Conservation (phyloP, 106 monocot species). For the Apostasia ramifera region DNA sequence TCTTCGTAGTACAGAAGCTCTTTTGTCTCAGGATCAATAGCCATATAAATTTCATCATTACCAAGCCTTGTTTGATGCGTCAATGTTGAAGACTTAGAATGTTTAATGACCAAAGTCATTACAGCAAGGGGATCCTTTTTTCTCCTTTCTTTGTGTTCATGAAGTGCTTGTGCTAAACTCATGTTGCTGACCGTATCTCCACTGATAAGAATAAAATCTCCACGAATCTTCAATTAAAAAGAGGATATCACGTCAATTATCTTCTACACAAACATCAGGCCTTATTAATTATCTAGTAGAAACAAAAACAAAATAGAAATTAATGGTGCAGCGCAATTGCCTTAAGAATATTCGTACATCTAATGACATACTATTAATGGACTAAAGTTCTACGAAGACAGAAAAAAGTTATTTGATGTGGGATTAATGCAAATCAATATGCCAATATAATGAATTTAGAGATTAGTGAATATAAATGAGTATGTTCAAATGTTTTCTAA, state of each 20-base stretch:
- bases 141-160: conserved; percentile 89
- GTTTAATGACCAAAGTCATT: conserved; percentile 96
- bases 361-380: no score
- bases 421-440: no score
- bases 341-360: no score
- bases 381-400: no score
- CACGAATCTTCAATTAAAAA: conserved; percentile 61
- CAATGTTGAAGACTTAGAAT: conserved; percentile 55
- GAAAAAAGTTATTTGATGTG: no score
- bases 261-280: background rate
- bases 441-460: no score
- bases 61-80: conserved; percentile 87
- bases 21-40: conserved; percentile 86
- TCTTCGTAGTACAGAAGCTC: conserved; percentile 91
- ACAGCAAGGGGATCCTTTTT: conserved; percentile 91
- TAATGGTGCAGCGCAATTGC: no score
- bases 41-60: conserved; percentile 82
- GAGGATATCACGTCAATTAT: background rate
- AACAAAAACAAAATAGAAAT: no score
- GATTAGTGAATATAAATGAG: no score
- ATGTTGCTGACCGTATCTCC: conserved; percentile 95
- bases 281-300: background rate
- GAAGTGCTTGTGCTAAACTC: conserved; percentile 71
- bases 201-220: conserved; percentile 96
- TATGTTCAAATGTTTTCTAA: no score